Percentiles rank a stretch among this genome's conserved stretches.
These are phyloP conservation scores for Lachnellula subtilissima DNA, from an alignment of 2,329 filamentous ascomycete species.

Conservation along the genomic window DNA sequence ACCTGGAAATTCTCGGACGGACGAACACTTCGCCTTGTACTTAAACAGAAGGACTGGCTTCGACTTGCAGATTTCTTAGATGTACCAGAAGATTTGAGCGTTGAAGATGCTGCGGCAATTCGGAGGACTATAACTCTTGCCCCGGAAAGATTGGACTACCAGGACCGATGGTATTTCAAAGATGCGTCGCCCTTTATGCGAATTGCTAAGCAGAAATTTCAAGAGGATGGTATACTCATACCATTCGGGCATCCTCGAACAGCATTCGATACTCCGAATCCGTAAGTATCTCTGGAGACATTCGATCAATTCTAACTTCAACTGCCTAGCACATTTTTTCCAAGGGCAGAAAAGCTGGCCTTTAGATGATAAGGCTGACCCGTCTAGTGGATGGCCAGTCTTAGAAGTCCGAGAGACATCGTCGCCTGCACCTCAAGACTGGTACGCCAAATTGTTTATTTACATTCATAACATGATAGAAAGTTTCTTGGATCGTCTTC, in stretches of 20 bases:
- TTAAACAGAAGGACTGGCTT: no score
- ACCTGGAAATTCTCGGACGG: no score
- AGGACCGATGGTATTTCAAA: no score
- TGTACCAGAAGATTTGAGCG: no score
- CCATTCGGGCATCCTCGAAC: conserved; percentile 2
- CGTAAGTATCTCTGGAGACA: conserved; percentile 28
- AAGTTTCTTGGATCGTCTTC: conserved; percentile 30
- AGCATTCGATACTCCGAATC: conserved; percentile 37
- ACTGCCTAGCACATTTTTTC: conserved; percentile 36
- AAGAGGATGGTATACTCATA: no score
- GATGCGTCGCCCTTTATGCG: no score
- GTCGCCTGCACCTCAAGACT: conserved; percentile 31
- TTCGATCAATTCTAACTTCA: conserved; percentile 10
- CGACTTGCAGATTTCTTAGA: no score
- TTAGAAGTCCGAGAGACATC: conserved; percentile 24
- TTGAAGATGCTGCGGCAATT: no score
- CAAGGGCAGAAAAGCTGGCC: conserved; percentile 31
- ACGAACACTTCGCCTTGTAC: no score
- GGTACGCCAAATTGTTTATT: conserved; percentile 37
- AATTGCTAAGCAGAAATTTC: no score
- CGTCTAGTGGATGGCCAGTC: conserved; percentile 34
- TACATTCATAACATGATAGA: conserved; percentile 31
- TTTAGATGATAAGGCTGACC: conserved; percentile 35
- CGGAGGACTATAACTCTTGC: no score
- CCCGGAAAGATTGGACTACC: no score